Percentiles rank a stretch among this genome's conserved stretches.
Conservation (phyloP, 2,329 filamentous ascomycete species). For the Lasiodiplodia gonubiensis region DNA sequence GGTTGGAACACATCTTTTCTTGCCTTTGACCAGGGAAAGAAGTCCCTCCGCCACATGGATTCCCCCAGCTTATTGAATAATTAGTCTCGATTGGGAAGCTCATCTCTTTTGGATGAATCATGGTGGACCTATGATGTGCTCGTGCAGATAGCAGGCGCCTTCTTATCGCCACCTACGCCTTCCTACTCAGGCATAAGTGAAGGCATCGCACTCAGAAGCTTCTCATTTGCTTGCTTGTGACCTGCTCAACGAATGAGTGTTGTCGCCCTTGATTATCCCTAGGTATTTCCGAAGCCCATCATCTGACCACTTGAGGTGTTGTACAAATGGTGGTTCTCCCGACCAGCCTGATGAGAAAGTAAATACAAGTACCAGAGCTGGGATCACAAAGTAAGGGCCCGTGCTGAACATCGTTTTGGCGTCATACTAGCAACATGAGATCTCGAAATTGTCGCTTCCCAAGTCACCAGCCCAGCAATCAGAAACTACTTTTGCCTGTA, state of each 20-base stretch:
- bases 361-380: background rate
- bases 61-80: constrained; percentile 2
- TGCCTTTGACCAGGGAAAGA: constrained; percentile 1
- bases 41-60: constrained; percentile 3
- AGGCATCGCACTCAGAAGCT: too few species aligned
- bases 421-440: background rate
- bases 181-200: background rate
- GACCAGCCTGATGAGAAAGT: background rate
- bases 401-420: background rate
- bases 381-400: background rate
- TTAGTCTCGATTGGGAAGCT: background rate
- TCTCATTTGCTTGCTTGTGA: too few species aligned
- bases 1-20: background rate
- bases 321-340: background rate
- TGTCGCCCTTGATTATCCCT: background rate
- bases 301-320: background rate
- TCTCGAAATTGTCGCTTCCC: background rate
- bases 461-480: background rate
- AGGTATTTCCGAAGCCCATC: background rate
- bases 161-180: background rate
- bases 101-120: background rate
- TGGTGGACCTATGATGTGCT: too few species aligned
- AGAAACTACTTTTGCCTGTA: background rate
- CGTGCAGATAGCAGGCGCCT: too few species aligned
- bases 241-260: background rate